Evolutionary conservation across 495 filamentous ascomycete species (phyloP).

Genomic region (Penicillium salamii): DNA sequence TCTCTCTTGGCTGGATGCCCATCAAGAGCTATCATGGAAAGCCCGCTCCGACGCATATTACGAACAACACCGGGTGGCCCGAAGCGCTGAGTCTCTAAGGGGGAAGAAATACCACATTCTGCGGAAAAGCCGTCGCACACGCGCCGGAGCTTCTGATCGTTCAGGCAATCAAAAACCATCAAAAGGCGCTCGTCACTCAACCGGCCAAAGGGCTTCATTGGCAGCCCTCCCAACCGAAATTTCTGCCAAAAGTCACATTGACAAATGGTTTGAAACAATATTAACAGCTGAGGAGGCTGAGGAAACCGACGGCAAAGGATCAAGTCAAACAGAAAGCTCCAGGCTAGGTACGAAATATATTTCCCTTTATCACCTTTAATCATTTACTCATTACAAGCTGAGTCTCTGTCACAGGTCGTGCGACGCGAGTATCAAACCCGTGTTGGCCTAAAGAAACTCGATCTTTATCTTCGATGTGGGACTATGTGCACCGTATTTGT

Average conservation of each 20-base stretch:
- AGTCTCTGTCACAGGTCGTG: not conserved
- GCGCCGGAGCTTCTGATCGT: too few relatives aligned
- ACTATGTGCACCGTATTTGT: not conserved
- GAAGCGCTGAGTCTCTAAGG: constrained; percentile 11
- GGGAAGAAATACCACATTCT: constrained; percentile 1
- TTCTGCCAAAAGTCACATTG: not conserved
- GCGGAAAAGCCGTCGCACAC: too few relatives aligned
- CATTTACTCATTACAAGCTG: not conserved
- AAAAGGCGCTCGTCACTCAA: too few relatives aligned
- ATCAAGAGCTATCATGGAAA: constrained; percentile 7
- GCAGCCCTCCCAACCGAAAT: too few relatives aligned
- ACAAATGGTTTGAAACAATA: not conserved
- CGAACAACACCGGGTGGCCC: constrained; percentile 5
- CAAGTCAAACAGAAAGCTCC: not conserved
- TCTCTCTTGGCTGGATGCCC: constrained; percentile 7
- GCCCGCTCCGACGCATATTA: constrained; percentile 9
- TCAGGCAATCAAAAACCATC: too few relatives aligned
- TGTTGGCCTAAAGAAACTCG: not conserved
- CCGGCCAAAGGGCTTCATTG: too few relatives aligned
- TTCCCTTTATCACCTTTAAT: not conserved
- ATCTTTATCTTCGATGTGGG: not conserved
- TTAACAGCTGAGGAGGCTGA: not conserved
- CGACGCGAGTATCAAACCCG: not conserved
- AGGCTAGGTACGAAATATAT: not conserved
- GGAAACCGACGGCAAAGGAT: not conserved